Evolutionary conservation across 2,329 filamentous ascomycete species (phyloP).

Genomic region (Penicillium vulpinum): DNA sequence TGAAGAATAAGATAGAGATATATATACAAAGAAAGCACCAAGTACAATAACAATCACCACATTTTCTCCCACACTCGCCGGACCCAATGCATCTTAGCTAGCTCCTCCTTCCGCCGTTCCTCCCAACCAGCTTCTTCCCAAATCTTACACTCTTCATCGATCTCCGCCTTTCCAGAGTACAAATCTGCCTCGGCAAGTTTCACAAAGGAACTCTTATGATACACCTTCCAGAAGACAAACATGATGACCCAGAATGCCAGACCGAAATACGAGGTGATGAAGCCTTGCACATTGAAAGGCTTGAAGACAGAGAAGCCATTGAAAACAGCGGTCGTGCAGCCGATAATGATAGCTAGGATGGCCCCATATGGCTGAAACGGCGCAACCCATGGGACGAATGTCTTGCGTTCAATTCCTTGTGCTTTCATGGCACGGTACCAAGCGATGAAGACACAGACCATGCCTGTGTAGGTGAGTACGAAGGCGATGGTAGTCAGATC

Average conservation of each 20-base stretch:
- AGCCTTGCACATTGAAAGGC: constrained; percentile 47
- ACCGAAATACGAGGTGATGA: constrained; percentile 55
- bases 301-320: constrained; percentile 58
- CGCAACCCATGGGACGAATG: constrained; percentile 65
- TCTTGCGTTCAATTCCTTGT: constrained; percentile 66
- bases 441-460: constrained; percentile 67
- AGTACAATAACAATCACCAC: constrained; percentile 22
- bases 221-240: constrained; percentile 39
- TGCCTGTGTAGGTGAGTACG: constrained; percentile 56
- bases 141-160: constrained; percentile 36
- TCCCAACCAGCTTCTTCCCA: constrained; percentile 36
- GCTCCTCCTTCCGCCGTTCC: constrained; percentile 30
- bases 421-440: constrained; percentile 68
- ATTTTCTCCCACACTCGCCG: constrained; percentile 34
- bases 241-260: constrained; percentile 46
- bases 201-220: constrained; percentile 32
- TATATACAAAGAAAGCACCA: background rate
- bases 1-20: background rate
- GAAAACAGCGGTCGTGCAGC: constrained; percentile 61
- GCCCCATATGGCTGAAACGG: constrained; percentile 69
- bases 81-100: constrained; percentile 32
- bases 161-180: constrained; percentile 34
- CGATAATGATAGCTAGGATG: constrained; percentile 59
- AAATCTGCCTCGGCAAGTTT: constrained; percentile 32
- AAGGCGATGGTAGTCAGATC: constrained; percentile 51